phyloP scores from a whole-genome alignment of 2,329 filamentous ascomycete species.

The Cytospora leucostoma region DNA sequence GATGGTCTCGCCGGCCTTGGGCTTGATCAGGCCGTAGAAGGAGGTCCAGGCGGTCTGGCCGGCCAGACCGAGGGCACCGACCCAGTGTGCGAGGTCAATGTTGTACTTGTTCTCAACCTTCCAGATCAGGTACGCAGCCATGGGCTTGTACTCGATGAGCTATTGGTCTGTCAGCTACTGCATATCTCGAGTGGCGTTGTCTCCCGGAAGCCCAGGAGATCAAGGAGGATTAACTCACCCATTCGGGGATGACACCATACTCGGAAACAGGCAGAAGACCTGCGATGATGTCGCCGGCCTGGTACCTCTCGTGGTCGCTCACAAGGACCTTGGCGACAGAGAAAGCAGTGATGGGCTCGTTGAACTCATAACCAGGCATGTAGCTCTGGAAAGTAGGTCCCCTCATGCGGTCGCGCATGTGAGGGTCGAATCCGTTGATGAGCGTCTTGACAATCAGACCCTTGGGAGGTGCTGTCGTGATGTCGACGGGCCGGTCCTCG shows the following conservation, averaged over 20 bases:
- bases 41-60: conserved; percentile 75
- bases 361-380: conserved; percentile 18
- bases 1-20: conserved; percentile 75
- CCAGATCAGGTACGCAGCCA: conserved; percentile 27
- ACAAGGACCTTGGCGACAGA: conserved; percentile 23
- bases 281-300: conserved; percentile 58
- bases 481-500: conserved; percentile 16
- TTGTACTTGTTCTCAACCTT: conserved; percentile 67
- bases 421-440: conserved; percentile 25
- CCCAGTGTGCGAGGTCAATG: conserved; percentile 61
- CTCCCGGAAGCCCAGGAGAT: conserved; percentile 33
- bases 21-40: conserved; percentile 73
- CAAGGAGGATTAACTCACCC: conserved; percentile 1
- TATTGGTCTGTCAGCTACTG: neutral
- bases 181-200: conserved; percentile 32
- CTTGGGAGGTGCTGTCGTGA: conserved; percentile 22
- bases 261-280: conserved; percentile 59
- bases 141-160: conserved; percentile 22
- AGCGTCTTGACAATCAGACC: conserved; percentile 25
- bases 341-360: conserved; percentile 25
- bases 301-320: conserved; percentile 22
- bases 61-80: conserved; percentile 74
- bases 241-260: conserved; percentile 57
- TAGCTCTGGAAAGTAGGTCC: conserved; percentile 25
- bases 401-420: conserved; percentile 28